Evolutionary conservation across 164 flowering plant species (phyloP), one percentile per base, ranked within the genome.

Genomic region (Umbilicus rupestris): DNA sequence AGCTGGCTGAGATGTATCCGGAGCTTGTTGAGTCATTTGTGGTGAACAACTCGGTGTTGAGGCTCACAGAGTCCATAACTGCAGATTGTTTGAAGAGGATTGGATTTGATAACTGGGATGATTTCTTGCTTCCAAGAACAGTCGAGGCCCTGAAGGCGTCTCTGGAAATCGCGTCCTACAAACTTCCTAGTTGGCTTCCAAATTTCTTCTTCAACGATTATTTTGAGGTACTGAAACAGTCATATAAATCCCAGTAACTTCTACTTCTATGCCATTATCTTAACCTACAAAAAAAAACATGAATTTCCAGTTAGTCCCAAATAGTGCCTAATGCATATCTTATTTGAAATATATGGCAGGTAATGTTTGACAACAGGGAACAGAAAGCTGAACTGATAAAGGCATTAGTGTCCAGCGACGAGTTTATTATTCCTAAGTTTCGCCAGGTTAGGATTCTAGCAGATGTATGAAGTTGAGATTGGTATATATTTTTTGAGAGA

Each of bases 1-100:
- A 72, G 65, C 47, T 80, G 79, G 78, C 76, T 1, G 60, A 70
- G 60, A 3, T 64, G 72, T 64, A 74, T 20, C 78, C 80, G 8
- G 57, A 66, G 1, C 45, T 80, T 71, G 81, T 80, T 4, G 71
- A 65, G 71, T 26, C 75, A 0, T 2, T 80, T 66, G 81, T 78
- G 45, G 68, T 63, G 42, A 60, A 74, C 2, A 10, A 73, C 55
- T 44, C 80, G 0, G 69, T 69, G 19, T 12, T 69, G 70, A 76
- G 69, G 17, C 28, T 78, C 70, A 78, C 77, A 6, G 76, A 76
- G 62, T 76, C 78, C 0, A 62, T 73, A 1, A 73, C 68, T 26
- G 19, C 3, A 1, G 72, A 35, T 1, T 35, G 45, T 2, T 60
- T 72, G 0, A 2, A 30, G 52, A 35, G 70, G 20, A 22, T 75